Base-by-base conservation (phyloP, 192 early-diverging fungal genomes). In the Gaertneriomyces semiglobifer region DNA sequence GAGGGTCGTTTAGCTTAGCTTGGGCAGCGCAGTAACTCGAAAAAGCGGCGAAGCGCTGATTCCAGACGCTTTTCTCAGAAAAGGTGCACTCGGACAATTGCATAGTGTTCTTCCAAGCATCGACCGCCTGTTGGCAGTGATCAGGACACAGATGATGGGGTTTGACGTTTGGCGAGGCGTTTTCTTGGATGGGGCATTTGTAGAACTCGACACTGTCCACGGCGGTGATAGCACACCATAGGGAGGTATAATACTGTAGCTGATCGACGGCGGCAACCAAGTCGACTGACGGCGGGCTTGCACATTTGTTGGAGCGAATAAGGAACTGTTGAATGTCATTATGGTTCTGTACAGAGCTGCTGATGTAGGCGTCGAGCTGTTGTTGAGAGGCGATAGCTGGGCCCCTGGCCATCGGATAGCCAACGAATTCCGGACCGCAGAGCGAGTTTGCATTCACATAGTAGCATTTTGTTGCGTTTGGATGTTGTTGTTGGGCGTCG, bases 201-300 rank as follows among this genome's bases (percentile, higher is more conserved):
- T 14, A 4, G 12, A 57, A 14, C 16, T 57, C 33, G 55, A 57
- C 12, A 39, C 20, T 14, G 39, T 57, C 55, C 5, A 57, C 12
- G 55, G 39, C 55, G 19, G 55, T 39, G 12, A 12, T 39, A 4
- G 55, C 14, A 57, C 55, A 57, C 55, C 55, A 57, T 12, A 57
- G 12, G 16, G 55, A 57, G 38, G 39, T 38, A 5, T 57, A 39
- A 39, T 57, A 57, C 16, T 39, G 55, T 39, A 57, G 39, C 12
- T 14, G 4, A 9, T 14, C 55, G 12, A 25, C 55, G 12, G 55
- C 33, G 55, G 55, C 4, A 6, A 57, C 16, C 33, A 39, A 33
- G 2, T 33, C 25, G 25, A 33, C 25, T 33, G 25, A 33, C 25
- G 25, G 25, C 25, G 25, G 25, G 25, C 25, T 33, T 33, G 25